A percentile compares a stretch with the other conserved stretches of the same genome.
These are phyloP conservation scores for Hippophae rhamnoides DNA, from an alignment of 306 rosid species.

Conservation along the genomic window DNA sequence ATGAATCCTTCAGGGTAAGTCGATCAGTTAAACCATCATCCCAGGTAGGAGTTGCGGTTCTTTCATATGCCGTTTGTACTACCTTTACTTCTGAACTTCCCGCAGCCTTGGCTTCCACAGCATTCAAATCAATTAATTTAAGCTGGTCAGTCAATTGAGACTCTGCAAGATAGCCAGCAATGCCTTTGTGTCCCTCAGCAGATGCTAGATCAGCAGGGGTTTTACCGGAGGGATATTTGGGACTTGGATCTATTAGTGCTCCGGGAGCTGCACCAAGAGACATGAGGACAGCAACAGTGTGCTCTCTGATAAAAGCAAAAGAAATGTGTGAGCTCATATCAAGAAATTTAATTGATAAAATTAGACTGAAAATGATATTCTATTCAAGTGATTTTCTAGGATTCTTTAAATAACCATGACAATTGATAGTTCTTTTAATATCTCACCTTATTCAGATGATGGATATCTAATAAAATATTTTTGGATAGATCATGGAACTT, in stretches of 20 bases:
- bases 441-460: too few relatives aligned
- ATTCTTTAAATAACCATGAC: too few relatives aligned
- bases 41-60: conserved; percentile 19
- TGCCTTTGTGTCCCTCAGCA: conserved; percentile 75
- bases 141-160: conserved; percentile 50
- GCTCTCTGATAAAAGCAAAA: conserved; percentile 47
- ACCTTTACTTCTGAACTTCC: conserved; percentile 34
- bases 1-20: conserved; percentile 61
- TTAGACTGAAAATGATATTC: neutral
- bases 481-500: too few relatives aligned
- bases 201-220: conserved; percentile 87
- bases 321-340: conserved; percentile 2
- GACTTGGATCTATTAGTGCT: conserved; percentile 61
- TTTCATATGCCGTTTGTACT: conserved; percentile 34
- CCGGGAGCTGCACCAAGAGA: conserved; percentile 78
- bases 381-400: too few relatives aligned
- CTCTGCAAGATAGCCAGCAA: conserved; percentile 85
- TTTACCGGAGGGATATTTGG: conserved; percentile 50
- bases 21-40: conserved; percentile 30
- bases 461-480: too few relatives aligned
- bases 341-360: neutral
- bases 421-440: too few relatives aligned
- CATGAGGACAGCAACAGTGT: conserved; percentile 61
- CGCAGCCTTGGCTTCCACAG: conserved; percentile 23
- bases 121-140: conserved; percentile 42